Conservation (phyloP, 495 filamentous ascomycete genomes). For the Cercophora sp. region DNA sequence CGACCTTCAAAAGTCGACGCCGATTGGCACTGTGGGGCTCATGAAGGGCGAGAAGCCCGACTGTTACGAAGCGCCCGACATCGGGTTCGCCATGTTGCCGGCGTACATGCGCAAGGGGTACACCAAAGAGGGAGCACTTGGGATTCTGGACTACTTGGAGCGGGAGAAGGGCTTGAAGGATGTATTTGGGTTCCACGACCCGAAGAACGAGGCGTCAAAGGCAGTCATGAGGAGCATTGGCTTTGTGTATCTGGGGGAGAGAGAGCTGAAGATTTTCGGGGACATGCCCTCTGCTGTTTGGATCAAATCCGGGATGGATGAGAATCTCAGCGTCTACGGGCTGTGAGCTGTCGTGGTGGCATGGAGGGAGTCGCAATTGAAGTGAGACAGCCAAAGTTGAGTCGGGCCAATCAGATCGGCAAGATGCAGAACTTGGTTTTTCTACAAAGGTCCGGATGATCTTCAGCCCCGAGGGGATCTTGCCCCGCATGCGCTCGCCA, state of each 20-base stretch:
- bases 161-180: conserved; percentile 21
- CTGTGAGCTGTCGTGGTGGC: not conserved
- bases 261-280: conserved; percentile 28
- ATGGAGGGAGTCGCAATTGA: not conserved
- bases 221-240: conserved; percentile 34
- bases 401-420: not conserved
- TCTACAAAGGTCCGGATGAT: no score
- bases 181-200: conserved; percentile 21
- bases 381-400: not conserved
- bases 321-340: conserved; percentile 29
- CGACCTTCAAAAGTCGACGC: not conserved
- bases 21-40: conserved; percentile 29
- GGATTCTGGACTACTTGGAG: conserved; percentile 27
- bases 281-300: conserved; percentile 26
- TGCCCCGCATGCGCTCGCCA: no score
- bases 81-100: conserved; percentile 34
- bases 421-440: no score
- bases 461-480: no score
- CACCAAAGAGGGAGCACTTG: conserved; percentile 34
- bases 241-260: conserved; percentile 26
- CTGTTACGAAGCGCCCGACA: conserved; percentile 28
- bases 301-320: conserved; percentile 23
- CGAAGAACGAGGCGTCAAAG: conserved; percentile 23
- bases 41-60: conserved; percentile 27
- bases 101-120: conserved; percentile 36